These are phyloP conservation scores for Globisporangium okanoganense DNA, from an alignment of 352 stramenopile species.

Conservation along the genomic window DNA sequence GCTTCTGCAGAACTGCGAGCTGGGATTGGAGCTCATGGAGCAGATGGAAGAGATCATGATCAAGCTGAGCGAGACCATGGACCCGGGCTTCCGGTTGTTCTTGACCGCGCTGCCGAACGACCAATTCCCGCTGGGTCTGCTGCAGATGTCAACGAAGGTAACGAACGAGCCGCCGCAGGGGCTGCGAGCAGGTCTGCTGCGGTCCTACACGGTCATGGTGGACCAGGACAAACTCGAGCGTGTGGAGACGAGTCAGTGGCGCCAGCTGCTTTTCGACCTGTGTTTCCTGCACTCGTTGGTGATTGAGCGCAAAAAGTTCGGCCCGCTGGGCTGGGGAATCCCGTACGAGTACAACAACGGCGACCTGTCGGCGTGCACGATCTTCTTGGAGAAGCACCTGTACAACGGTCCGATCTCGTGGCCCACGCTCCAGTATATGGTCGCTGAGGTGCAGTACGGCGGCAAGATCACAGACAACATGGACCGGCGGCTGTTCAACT, in stretches of 20 bases:
- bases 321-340: conserved; percentile 96
- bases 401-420: conserved; percentile 98
- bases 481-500: conserved; percentile 97
- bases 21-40: conserved; percentile 97
- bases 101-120: conserved; percentile 96
- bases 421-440: conserved; percentile 99
- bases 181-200: conserved; percentile 92
- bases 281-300: conserved; percentile 98
- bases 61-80: conserved; percentile 94
- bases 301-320: conserved; percentile 98
- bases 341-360: conserved; percentile 99
- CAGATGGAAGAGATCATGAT: conserved; percentile 98
- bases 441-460: conserved; percentile 97
- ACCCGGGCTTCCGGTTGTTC: conserved; percentile 96
- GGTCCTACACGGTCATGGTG: conserved; percentile 98
- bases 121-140: conserved; percentile 95
- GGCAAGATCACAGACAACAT: conserved; percentile 99
- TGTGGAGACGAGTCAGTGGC: conserved; percentile 96
- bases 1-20: conserved; percentile 97
- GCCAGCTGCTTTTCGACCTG: conserved; percentile 95
- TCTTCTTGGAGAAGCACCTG: conserved; percentile 98
- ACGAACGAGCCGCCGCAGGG: conserved; percentile 97
- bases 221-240: conserved; percentile 97
- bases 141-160: conserved; percentile 99
- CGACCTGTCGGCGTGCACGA: conserved; percentile 96